These are phyloP conservation scores for Sideroxylon spinosum DNA, from an alignment of 179 eudicot genomes.

Conservation along the genomic window DNA sequence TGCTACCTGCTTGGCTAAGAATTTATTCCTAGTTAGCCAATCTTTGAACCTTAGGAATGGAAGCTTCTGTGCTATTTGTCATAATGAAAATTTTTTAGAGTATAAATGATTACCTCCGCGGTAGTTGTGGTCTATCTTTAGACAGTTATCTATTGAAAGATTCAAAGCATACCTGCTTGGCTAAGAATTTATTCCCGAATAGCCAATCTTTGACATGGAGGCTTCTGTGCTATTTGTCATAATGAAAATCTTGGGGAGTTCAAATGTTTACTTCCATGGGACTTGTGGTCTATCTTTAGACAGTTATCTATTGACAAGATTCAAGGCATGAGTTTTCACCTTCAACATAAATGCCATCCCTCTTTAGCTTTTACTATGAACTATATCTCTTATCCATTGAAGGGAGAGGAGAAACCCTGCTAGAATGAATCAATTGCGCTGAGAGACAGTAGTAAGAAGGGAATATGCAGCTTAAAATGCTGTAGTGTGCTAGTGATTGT, in stretches of 20 bases:
- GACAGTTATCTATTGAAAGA: too few relatives aligned
- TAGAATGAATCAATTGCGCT: too few relatives aligned
- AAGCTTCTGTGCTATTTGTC: not conserved
- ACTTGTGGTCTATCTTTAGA: not conserved
- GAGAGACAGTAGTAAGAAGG: too few relatives aligned
- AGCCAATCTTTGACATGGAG: not conserved
- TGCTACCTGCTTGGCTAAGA: constrained; percentile 2
- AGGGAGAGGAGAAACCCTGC: too few relatives aligned
- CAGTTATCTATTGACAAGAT: not conserved
- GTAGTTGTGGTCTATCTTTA: too few relatives aligned
- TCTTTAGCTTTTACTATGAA: not conserved
- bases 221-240: not conserved
- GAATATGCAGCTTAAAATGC: too few relatives aligned
- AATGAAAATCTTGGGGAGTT: not conserved
- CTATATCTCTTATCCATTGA: too few relatives aligned
- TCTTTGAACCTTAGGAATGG: not conserved
- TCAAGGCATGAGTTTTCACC: not conserved
- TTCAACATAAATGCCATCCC: constrained; percentile 2
- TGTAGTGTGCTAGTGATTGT: too few relatives aligned
- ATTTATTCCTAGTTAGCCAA: not conserved
- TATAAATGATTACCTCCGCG: too few relatives aligned
- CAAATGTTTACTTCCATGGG: not conserved
- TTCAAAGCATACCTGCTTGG: not conserved
- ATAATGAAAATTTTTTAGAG: not conserved
- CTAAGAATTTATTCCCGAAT: not conserved